A percentile compares a stretch with the other conserved stretches of the same genome.
phyloP scores from a whole-genome alignment of 805 yeast genomes.

The Wickerhamomyces ciferrii region DNA sequence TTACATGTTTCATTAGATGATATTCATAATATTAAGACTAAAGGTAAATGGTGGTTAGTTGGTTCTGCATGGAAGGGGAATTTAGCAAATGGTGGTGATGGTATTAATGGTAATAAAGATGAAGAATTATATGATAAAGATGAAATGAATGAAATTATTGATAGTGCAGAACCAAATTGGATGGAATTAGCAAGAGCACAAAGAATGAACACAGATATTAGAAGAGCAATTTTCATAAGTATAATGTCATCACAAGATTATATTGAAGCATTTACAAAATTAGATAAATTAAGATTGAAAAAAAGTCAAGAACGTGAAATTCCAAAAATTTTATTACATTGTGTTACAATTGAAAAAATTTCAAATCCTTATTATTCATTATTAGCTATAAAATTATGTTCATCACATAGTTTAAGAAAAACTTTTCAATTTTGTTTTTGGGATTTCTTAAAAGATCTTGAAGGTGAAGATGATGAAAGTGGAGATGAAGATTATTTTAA shows the following conservation, averaged over 20 bases:
- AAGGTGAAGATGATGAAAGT: slow-evolving; percentile 41
- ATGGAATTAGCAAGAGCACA: slow-evolving; percentile 77
- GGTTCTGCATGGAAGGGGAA: slow-evolving; percentile 96
- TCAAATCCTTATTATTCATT: slow-evolving; percentile 90
- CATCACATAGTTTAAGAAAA: slow-evolving; percentile 68
- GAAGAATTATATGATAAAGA: slow-evolving; percentile 10
- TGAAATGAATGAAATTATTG: slow-evolving; percentile 13
- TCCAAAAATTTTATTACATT: slow-evolving; percentile 79
- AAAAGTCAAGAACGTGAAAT: slow-evolving; percentile 81
- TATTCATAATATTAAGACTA: slow-evolving; percentile 65
- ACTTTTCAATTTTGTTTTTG: slow-evolving; percentile 86
- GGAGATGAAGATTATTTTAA: slow-evolving; percentile 23
- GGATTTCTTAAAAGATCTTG: slow-evolving; percentile 77
- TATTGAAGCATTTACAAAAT: slow-evolving; percentile 76
- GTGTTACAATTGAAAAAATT: slow-evolving; percentile 74
- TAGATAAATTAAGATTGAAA: slow-evolving; percentile 76
- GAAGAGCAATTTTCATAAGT: slow-evolving; percentile 90
- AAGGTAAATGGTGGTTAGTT: slow-evolving; percentile 98
- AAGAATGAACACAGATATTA: slow-evolving; percentile 91
- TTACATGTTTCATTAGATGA: slow-evolving; percentile 81
- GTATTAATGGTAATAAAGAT: slow-evolving; percentile 14
- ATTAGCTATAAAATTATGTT: slow-evolving; percentile 72
- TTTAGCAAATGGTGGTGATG: slow-evolving; percentile 18
- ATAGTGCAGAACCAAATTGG: slow-evolving; percentile 65
- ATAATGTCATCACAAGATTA: slow-evolving; percentile 94